phyloP scores from a whole-genome alignment of 1,284 basidiomycete genomes.

The Cryptococcus floricola region DNA sequence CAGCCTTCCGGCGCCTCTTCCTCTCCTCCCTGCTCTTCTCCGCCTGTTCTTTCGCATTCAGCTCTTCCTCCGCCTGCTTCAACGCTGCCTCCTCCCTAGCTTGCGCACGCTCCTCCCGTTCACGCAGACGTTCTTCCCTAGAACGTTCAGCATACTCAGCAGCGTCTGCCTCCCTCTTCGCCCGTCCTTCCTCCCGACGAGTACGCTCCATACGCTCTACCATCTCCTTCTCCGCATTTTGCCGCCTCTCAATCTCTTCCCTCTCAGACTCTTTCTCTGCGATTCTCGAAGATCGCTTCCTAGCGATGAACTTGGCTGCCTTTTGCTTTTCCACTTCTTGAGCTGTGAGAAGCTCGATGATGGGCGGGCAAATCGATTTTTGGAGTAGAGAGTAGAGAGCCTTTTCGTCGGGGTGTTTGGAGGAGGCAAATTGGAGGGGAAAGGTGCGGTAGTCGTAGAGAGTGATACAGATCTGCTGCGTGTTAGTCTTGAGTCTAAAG shows the following conservation, averaged over 20 bases:
- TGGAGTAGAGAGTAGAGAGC: conserved; percentile 50
- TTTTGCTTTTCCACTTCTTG: conserved; percentile 45
- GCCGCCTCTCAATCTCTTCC: conserved; percentile 49
- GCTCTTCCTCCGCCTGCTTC: conserved; percentile 43
- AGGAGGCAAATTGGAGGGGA: conserved; percentile 50
- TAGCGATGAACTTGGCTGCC: conserved; percentile 9
- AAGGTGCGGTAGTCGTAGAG: conserved; percentile 53
- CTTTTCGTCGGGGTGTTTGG: conserved; percentile 53
- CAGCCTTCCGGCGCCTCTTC: conserved; percentile 30
- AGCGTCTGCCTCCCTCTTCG: conserved; percentile 39
- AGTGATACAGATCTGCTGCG: conserved; percentile 51
- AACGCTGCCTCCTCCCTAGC: conserved; percentile 50
- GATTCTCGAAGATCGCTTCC: conserved; percentile 54
- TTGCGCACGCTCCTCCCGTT: conserved; percentile 47
- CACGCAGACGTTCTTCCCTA: conserved; percentile 48
- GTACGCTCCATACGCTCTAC: conserved; percentile 51
- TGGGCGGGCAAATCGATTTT: conserved; percentile 49
- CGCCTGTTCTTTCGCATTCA: conserved; percentile 36
- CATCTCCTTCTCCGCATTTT: conserved; percentile 48
- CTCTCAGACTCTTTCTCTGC: conserved; percentile 52
- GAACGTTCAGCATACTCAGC: conserved; percentile 43
- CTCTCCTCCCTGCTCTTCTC: conserved; percentile 43
- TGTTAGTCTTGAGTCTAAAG: neutral
- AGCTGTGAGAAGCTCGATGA: conserved; percentile 47
- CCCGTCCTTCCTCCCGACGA: conserved; percentile 42